Evolutionary conservation across 2,329 filamentous ascomycete species (phyloP).

Genomic region (Penicillium psychrosexuale): DNA sequence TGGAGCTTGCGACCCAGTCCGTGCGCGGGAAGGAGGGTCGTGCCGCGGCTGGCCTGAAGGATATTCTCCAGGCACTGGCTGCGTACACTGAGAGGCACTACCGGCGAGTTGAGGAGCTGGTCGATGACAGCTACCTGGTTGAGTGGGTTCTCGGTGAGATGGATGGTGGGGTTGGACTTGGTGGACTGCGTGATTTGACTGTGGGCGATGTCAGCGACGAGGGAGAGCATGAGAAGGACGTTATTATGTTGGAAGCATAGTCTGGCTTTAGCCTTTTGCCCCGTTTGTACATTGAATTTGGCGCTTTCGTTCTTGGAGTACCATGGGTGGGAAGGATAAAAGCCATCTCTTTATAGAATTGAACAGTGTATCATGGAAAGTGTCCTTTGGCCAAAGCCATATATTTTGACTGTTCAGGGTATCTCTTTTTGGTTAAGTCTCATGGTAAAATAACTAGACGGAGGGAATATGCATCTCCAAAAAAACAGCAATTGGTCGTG

Average conservation of each 20-base stretch:
- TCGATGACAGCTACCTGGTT: conserved; percentile 90
- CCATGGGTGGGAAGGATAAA: conserved; percentile 23
- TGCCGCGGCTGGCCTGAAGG: conserved; percentile 64
- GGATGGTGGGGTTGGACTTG: conserved; percentile 62
- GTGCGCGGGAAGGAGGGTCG: conserved; percentile 32
- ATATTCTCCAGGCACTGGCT: conserved; percentile 80
- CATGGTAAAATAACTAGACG: neutral
- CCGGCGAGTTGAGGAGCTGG: conserved; percentile 79
- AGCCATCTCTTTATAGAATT: conserved; percentile 26
- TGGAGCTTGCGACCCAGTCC: conserved; percentile 57
- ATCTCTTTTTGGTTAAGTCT: conserved; percentile 16
- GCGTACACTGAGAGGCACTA: conserved; percentile 94
- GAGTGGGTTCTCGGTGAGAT: conserved; percentile 93
- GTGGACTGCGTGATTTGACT: conserved; percentile 28
- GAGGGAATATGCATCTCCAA: neutral
- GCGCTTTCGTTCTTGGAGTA: conserved; percentile 25
- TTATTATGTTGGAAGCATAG: conserved; percentile 40
- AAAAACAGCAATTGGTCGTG: conserved; percentile 1
- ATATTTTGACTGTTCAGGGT: conserved; percentile 12
- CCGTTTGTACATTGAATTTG: conserved; percentile 23
- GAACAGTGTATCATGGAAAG: conserved; percentile 8
- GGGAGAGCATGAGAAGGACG: conserved; percentile 37
- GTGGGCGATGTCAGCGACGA: conserved; percentile 20
- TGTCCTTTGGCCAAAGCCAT: neutral
- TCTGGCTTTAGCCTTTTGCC: conserved; percentile 12